Conservation (phyloP, 352 stramenopile species). For the Pythium vanterpoolii region DNA sequence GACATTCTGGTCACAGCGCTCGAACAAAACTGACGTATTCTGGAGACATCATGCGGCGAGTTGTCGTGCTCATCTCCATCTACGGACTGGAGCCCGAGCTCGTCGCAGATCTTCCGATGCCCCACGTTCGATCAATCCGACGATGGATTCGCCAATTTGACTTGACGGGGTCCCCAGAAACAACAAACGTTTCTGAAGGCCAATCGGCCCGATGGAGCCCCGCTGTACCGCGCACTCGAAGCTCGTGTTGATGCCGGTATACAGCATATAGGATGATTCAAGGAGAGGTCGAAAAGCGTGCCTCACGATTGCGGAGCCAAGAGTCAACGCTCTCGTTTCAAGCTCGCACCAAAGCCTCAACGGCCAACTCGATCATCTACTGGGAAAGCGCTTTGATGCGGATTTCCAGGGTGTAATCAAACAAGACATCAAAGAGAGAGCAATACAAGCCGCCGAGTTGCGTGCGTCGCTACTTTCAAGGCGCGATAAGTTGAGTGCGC, state of each 20-base stretch:
- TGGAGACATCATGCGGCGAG: too few relatives aligned
- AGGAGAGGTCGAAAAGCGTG: neutral
- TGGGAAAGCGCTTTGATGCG: neutral
- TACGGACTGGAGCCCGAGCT: too few relatives aligned
- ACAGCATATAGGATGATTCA: neutral
- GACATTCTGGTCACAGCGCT: too few relatives aligned
- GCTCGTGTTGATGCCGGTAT: conserved; percentile 1
- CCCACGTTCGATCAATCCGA: too few relatives aligned
- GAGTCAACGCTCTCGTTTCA: neutral
- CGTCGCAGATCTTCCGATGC: too few relatives aligned
- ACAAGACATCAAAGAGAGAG: neutral
- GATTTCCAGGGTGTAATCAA: neutral
- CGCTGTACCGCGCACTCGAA: neutral
- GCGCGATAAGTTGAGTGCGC: neutral
- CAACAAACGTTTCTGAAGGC: too few relatives aligned
- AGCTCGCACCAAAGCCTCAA: neutral
- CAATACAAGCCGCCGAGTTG: neutral
- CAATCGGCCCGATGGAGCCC: too few relatives aligned
- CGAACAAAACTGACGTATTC: too few relatives aligned
- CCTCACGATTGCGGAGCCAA: neutral
- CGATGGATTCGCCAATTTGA: too few relatives aligned
- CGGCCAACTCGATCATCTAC: neutral
- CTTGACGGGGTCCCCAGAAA: too few relatives aligned
- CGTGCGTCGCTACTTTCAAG: neutral
- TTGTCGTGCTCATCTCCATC: too few relatives aligned